Evolutionary conservation across 805 yeast genomes (phyloP), one percentile per base, ranked within the genome.

Genomic region (Candida berthetii): DNA sequence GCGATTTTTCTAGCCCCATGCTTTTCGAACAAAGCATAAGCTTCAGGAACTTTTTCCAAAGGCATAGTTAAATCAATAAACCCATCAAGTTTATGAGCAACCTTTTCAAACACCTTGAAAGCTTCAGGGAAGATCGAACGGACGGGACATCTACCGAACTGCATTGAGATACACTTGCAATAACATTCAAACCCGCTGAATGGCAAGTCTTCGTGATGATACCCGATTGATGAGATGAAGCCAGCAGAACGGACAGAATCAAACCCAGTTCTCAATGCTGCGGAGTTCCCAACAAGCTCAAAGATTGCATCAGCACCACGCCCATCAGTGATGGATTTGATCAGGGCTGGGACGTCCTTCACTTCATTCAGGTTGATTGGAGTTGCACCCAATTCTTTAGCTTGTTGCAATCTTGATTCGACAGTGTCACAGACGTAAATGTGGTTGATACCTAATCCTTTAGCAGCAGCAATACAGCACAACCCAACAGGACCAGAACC

Each of bases 401-500:
- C 91, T 64, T 81, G 70, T 31, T 72, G 67, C 45, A 85, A 71
- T 53, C 84, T 79, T 42, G 68, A 65, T 47, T 80, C 82, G 44
- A 80, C 72, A 31, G 83, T 69, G 58, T 85, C 95, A 33, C 82
- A 76, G 42, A 82, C 69, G 49, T 80, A 67, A 41, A 85, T 72
- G 10, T 71, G 68, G 25, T 78, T 64, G n/a, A 88, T 87, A 11
- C 91, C 91, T 51, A 75, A 78, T 18, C 82, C 80, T 50, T 71
- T 74, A 28, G 87, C 87, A 24, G 78, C 85, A 31, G 81, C 79
- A 34, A 85, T 81, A 48, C 78, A 73, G 45, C 84, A 71, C 32
- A 84, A 63, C 9, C 95, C 95, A 42, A 85, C 85, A 9, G 93
- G 91, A 8, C 85, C 85, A 9, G 78, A 71, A 1, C 84, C 85